phyloP scores from a whole-genome alignment of 805 yeast species.

The Clavispora santaluciae region DNA sequence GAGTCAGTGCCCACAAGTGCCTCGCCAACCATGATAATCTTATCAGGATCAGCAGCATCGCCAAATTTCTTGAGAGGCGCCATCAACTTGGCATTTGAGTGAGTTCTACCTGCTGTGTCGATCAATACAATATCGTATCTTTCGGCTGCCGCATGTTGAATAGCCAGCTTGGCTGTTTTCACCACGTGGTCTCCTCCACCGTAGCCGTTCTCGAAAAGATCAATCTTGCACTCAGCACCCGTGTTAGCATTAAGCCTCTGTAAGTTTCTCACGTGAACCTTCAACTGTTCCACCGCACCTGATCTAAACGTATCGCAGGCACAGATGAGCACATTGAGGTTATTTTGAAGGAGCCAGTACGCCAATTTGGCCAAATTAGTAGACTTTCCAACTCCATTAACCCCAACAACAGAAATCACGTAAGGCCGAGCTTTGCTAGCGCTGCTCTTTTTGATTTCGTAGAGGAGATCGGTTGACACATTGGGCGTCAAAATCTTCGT shows the following conservation, averaged over 20 bases:
- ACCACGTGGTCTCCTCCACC: constrained; percentile 96
- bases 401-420: constrained; percentile 96
- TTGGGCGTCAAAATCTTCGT: constrained; percentile 85
- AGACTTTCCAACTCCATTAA: constrained; percentile 96
- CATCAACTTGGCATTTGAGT: constrained; percentile 91
- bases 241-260: constrained; percentile 56
- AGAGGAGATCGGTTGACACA: constrained; percentile 79
- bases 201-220: constrained; percentile 88
- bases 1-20: constrained; percentile 97
- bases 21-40: constrained; percentile 97
- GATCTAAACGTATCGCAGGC: constrained; percentile 98
- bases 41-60: constrained; percentile 91
- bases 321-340: constrained; percentile 79
- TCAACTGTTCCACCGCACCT: constrained; percentile 96
- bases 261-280: constrained; percentile 87
- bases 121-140: constrained; percentile 80
- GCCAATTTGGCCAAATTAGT: constrained; percentile 92
- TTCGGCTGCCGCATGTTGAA: constrained; percentile 66
- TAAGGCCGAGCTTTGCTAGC: constrained; percentile 54
- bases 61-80: constrained; percentile 94
- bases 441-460: constrained; percentile 59
- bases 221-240: constrained; percentile 44
- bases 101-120: constrained; percentile 98
- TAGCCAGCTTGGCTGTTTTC: constrained; percentile 86
- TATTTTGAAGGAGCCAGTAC: constrained; percentile 90